Evolutionary conservation across 2,329 filamentous ascomycete genomes (phyloP).

Genomic region (Aspergillus tanneri): DNA sequence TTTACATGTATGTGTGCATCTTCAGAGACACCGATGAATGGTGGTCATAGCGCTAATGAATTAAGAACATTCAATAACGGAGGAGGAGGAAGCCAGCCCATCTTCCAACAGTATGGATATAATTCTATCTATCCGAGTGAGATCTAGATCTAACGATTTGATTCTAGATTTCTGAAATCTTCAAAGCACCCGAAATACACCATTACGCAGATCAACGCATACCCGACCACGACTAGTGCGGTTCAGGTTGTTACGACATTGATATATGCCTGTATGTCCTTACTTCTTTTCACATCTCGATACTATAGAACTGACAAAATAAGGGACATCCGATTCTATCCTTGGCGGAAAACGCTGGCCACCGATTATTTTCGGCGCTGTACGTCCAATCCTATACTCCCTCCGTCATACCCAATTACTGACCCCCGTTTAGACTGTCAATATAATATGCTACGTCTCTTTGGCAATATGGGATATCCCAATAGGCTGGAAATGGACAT

Average conservation of each 20-base stretch:
- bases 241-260: conserved; percentile 61
- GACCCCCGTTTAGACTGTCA: conserved; percentile 28
- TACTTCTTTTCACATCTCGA: accelerated
- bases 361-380: conserved; percentile 58
- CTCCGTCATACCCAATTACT: not conserved
- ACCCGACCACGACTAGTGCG: conserved; percentile 59
- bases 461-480: conserved; percentile 54
- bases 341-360: conserved; percentile 63
- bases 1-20: conserved; percentile 53
- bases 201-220: conserved; percentile 50
- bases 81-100: conserved; percentile 51
- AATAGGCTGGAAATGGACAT: conserved; percentile 61
- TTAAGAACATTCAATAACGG: conserved; percentile 61
- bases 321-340: conserved; percentile 60
- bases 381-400: conserved; percentile 46
- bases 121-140: not conserved
- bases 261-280: conserved; percentile 55
- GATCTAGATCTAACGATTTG: accelerated
- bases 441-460: conserved; percentile 46
- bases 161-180: conserved; percentile 28
- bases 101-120: conserved; percentile 51
- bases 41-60: conserved; percentile 2
- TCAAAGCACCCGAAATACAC: conserved; percentile 47
- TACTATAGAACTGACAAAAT: not conserved
- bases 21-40: not conserved